Percentiles rank a stretch among this genome's conserved stretches.
phyloP scores from a whole-genome alignment of 208 protist species.

The Wallacemonas sp. region DNA sequence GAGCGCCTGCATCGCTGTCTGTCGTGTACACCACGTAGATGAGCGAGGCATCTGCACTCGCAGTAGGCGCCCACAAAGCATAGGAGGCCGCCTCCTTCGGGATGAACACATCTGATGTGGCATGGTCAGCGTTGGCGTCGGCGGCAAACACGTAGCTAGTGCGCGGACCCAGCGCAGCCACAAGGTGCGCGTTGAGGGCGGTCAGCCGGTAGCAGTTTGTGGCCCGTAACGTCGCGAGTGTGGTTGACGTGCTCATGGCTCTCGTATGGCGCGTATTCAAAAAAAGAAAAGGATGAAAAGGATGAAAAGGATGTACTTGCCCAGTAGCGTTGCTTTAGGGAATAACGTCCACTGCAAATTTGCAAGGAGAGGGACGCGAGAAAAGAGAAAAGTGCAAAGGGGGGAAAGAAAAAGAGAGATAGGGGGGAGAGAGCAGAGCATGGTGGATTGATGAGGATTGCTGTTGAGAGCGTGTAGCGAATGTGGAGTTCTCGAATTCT shows the following conservation, averaged over 20 bases:
- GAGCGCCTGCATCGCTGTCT: slow-evolving; percentile 4
- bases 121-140: background rate
- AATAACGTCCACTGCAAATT: no score
- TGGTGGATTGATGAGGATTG: no score
- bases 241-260: background rate
- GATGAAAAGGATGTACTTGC: no score
- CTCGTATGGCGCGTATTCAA: background rate
- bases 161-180: slow-evolving; percentile 43
- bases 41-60: slow-evolving; percentile 15
- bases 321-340: no score
- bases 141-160: slow-evolving; percentile 32
- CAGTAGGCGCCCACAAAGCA: slow-evolving; percentile 45
- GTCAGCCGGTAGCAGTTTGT: slow-evolving; percentile 47
- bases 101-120: slow-evolving; percentile 23
- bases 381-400: no score
- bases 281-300: slow-evolving; percentile 15
- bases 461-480: no score
- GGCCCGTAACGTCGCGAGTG: slow-evolving; percentile 42
- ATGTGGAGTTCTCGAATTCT: no score
- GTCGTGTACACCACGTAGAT: slow-evolving; percentile 17
- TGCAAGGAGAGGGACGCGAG: no score
- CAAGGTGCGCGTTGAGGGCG: slow-evolving; percentile 23
- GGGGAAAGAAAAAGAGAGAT: no score
- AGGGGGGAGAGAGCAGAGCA: no score
- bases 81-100: slow-evolving; percentile 28